Conservation (phyloP, 1,139 yeast genomes). For the Diutina neorugosa region DNA sequence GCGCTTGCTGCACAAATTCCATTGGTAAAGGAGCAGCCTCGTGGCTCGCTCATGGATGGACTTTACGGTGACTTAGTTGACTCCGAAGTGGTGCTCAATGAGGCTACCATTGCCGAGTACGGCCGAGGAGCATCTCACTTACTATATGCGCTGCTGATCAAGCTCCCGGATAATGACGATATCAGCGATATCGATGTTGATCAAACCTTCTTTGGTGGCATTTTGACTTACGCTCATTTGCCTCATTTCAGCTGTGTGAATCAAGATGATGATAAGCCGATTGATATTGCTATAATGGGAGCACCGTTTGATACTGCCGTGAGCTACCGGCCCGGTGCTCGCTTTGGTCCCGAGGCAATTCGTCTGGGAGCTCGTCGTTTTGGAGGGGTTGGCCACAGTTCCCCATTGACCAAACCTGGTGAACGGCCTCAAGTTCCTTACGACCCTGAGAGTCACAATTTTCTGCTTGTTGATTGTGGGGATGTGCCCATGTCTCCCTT, state of each 20-base stretch:
- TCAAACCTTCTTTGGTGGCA: slow-evolving; percentile 10
- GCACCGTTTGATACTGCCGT: slow-evolving; percentile 44
- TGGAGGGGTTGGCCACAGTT: neutral
- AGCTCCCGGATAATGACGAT: slow-evolving; percentile 25
- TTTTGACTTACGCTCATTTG: slow-evolving; percentile 9
- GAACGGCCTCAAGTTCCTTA: slow-evolving; percentile 7
- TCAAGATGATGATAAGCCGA: slow-evolving; percentile 6
- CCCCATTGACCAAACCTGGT: neutral
- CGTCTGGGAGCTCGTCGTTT: slow-evolving; percentile 8
- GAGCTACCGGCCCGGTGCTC: slow-evolving; percentile 36
- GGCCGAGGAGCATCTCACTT: slow-evolving; percentile 6
- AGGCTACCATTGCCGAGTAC: neutral
- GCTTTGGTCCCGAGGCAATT: slow-evolving; percentile 50
- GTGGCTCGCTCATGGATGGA: neutral
- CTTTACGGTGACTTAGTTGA: neutral
- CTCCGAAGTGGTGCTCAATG: neutral
- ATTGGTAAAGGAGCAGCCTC: neutral
- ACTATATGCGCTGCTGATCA: slow-evolving; percentile 14
- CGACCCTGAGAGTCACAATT: slow-evolving; percentile 17
- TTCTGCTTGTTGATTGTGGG: slow-evolving; percentile 38
- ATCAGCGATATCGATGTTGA: slow-evolving; percentile 17
- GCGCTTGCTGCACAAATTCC: neutral
- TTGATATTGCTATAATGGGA: slow-evolving; percentile 37
- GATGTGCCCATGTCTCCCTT: slow-evolving; percentile 46
- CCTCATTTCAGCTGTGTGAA: slow-evolving; percentile 9